Conservation (phyloP, 805 yeast genomes). For the Yamadazyma olivae region DNA sequence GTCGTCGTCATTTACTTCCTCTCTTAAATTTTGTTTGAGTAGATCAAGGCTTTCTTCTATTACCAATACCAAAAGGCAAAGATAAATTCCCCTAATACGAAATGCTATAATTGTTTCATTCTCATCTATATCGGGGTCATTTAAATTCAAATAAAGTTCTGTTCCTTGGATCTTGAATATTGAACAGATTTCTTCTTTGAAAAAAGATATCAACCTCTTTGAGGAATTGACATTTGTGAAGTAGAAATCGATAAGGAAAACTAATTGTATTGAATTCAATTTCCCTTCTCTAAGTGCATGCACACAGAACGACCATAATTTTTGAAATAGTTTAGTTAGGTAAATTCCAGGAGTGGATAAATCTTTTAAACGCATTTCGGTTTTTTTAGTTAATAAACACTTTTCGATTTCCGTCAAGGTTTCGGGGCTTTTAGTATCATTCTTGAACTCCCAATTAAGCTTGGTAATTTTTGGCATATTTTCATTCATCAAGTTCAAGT, state of each 20-base stretch:
- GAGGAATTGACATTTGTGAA: background rate
- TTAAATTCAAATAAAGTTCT: background rate
- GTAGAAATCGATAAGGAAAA: slow-evolving; percentile 4
- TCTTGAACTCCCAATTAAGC: background rate
- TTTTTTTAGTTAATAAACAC: too few relatives aligned
- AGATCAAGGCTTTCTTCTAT: slow-evolving; percentile 28
- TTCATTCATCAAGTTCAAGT: slow-evolving; percentile 30
- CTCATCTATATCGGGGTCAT: too few relatives aligned
- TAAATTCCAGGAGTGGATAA: too few relatives aligned
- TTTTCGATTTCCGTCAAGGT: too few relatives aligned
- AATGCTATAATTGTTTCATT: too few relatives aligned
- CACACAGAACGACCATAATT: background rate
- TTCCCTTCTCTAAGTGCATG: background rate
- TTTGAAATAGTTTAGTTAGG: background rate
- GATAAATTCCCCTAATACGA: slow-evolving; percentile 11
- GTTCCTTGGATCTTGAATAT: background rate
- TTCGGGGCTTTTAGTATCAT: too few relatives aligned
- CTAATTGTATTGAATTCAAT: background rate
- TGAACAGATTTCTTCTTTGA: slow-evolving; percentile 1
- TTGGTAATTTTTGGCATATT: background rate
- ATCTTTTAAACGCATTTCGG: too few relatives aligned
- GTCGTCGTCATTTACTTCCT: slow-evolving; percentile 8
- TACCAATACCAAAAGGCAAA: slow-evolving; percentile 28
- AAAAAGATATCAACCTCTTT: background rate
- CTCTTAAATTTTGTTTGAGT: slow-evolving; percentile 11